Conservation (phyloP, 371 early-diverging fungal species). For the Entomophthora muscae region DNA sequence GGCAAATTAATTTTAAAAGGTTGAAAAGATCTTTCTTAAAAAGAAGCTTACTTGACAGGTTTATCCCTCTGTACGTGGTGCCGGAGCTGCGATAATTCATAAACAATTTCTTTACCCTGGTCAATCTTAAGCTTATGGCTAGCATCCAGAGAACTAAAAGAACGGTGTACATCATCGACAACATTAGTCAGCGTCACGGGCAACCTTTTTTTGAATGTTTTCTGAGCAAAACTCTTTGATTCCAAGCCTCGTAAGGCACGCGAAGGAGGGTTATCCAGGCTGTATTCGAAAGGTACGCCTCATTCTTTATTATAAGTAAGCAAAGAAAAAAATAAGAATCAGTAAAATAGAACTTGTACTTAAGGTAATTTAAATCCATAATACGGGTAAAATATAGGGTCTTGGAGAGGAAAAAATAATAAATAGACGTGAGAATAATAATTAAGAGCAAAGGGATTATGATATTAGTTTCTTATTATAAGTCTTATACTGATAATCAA, state of each 20-base stretch:
- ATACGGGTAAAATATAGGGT: too few relatives aligned
- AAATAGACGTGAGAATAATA: too few relatives aligned
- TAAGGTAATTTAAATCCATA: too few relatives aligned
- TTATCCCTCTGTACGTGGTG: slow-evolving; percentile 47
- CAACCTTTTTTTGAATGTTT: background rate
- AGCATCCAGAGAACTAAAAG: slow-evolving; percentile 6
- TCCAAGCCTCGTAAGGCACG: background rate
- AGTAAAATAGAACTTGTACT: too few relatives aligned
- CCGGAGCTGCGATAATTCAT: slow-evolving; percentile 34
- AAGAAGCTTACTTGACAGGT: slow-evolving; percentile 22
- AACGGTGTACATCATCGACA: background rate
- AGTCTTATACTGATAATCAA: too few relatives aligned
- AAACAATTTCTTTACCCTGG: slow-evolving; percentile 45
- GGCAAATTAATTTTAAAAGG: too few relatives aligned
- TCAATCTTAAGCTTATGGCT: slow-evolving; percentile 12
- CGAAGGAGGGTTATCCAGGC: background rate
- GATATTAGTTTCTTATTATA: too few relatives aligned
- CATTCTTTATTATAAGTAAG: too few relatives aligned
- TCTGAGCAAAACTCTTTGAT: background rate
- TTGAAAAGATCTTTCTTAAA: slow-evolving; percentile 3
- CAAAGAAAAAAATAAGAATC: too few relatives aligned
- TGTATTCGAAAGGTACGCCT: too few relatives aligned
- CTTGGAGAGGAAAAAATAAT: too few relatives aligned
- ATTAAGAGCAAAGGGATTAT: too few relatives aligned
- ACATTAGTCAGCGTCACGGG: background rate